Evolutionary conservation across 2,329 filamentous ascomycete genomes (phyloP).

Genomic region (Alternaria sp.): DNA sequence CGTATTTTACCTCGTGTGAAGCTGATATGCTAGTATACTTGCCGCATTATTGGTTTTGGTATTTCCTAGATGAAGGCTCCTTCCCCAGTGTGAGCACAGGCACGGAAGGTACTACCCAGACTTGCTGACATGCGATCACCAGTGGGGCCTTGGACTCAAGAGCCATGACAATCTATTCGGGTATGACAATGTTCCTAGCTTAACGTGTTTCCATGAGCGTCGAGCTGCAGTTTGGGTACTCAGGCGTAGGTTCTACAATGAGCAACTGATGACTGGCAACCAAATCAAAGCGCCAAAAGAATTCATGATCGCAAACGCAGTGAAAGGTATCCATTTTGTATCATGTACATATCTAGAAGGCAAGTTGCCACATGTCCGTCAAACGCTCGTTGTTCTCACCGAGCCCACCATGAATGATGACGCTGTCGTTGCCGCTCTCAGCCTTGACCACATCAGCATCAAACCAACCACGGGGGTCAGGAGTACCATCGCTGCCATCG

Average conservation of each 20-base stretch:
- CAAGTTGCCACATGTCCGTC: conserved; percentile 57
- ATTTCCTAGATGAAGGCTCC: not conserved
- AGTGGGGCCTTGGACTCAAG: not conserved
- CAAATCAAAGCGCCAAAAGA: not conserved
- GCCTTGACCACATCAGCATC: conserved; percentile 55
- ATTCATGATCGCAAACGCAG: not conserved
- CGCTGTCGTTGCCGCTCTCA: conserved; percentile 37
- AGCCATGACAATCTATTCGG: not conserved
- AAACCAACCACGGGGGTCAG: conserved; percentile 60
- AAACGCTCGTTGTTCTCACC: conserved; percentile 59
- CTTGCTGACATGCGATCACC: not conserved
- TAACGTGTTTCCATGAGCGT: not conserved
- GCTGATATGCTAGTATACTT: not conserved
- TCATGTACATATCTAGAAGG: conserved; percentile 29
- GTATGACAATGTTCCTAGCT: not conserved
- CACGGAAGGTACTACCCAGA: not conserved
- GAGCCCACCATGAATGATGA: conserved; percentile 60
- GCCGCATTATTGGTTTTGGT: not conserved
- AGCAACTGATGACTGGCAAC: not conserved
- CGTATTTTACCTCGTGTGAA: not conserved
- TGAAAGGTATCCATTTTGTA: not conserved
- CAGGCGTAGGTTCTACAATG: not conserved
- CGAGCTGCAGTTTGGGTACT: not conserved
- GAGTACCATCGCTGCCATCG: conserved; percentile 32
- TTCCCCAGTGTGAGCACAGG: not conserved